phyloP scores from a whole-genome alignment of 176 grass and related monocot genomes.

The Tillandsia leiboldiana region DNA sequence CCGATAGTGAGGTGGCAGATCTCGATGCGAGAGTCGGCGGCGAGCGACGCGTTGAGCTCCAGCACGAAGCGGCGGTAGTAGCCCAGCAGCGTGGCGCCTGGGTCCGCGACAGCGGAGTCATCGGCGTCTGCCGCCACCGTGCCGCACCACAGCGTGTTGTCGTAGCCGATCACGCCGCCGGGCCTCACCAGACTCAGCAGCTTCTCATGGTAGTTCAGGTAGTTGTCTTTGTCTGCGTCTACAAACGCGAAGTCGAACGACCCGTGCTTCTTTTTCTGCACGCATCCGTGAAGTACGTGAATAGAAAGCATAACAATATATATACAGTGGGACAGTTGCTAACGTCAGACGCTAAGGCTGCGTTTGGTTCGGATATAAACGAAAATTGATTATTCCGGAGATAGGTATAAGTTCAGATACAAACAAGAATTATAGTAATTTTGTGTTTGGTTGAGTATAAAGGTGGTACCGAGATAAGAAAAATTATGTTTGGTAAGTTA shows the following conservation, averaged over 20 bases:
- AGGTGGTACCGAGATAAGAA: too few species aligned
- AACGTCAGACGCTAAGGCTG: too few species aligned
- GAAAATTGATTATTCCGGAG: too few species aligned
- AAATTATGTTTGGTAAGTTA: too few species aligned
- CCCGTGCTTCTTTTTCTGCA: constrained; percentile 28
- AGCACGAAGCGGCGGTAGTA: neutral
- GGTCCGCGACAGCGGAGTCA: neutral
- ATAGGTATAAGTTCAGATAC: too few species aligned
- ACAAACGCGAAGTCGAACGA: constrained; percentile 60
- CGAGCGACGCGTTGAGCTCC: constrained; percentile 40
- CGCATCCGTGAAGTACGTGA: too few species aligned
- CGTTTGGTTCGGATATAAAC: too few species aligned
- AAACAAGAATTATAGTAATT: too few species aligned
- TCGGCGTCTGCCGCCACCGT: constrained; percentile 27
- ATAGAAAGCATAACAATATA: neutral
- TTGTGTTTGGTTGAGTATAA: too few species aligned
- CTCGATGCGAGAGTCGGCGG: constrained; percentile 33
- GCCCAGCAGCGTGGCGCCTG: neutral
- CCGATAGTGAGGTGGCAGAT: constrained; percentile 39
- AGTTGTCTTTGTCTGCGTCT: constrained; percentile 63
- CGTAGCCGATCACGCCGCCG: constrained; percentile 56
- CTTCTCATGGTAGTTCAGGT: constrained; percentile 48
- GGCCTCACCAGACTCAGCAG: constrained; percentile 43
- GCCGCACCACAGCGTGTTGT: constrained; percentile 68
- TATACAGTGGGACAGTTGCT: too few species aligned